A percentile compares a stretch with the other conserved stretches of the same genome.
These are phyloP conservation scores for Phytophthora hybrid DNA, from an alignment of 352 stramenopile species.

Conservation along the genomic window DNA sequence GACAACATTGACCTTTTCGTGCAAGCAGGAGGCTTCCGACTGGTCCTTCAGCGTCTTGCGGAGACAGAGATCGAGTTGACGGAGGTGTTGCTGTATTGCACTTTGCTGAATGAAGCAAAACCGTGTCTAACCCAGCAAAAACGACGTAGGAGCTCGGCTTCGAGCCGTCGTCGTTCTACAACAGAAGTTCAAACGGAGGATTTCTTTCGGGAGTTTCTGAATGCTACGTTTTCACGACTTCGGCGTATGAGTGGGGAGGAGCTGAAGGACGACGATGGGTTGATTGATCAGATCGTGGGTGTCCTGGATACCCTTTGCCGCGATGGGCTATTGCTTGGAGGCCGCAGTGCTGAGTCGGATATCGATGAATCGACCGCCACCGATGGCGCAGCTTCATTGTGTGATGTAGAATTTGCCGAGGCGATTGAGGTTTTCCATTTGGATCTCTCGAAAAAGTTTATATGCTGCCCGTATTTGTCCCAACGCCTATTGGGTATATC, in stretches of 20 bases:
- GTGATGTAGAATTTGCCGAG: conserved; percentile 68
- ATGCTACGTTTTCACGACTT: conserved; percentile 73
- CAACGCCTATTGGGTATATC: conserved; percentile 79
- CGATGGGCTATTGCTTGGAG: conserved; percentile 65
- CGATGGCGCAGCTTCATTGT: conserved; percentile 29
- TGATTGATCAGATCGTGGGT: conserved; percentile 79
- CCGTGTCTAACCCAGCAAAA: conserved; percentile 75
- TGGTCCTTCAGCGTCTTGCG: conserved; percentile 75
- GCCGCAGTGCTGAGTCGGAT: conserved; percentile 33
- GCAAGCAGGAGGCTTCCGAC: conserved; percentile 78
- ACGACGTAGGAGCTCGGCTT: conserved; percentile 55
- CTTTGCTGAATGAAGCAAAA: conserved; percentile 77
- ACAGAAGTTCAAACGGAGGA: conserved; percentile 65
- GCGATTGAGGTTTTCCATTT: conserved; percentile 86
- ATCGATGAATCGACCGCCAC: conserved; percentile 34
- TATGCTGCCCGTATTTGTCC: conserved; percentile 85
- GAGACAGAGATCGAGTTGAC: conserved; percentile 50
- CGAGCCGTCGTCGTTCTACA: conserved; percentile 41
- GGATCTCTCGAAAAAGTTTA: conserved; percentile 87
- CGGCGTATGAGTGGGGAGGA: conserved; percentile 73
- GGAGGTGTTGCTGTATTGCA: conserved; percentile 77
- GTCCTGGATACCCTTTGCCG: conserved; percentile 78
- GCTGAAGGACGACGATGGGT: conserved; percentile 82
- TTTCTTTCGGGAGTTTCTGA: conserved; percentile 85
- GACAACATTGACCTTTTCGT: conserved; percentile 88